phyloP scores from a whole-genome alignment of 495 filamentous ascomycete genomes.

The Penicillium paradoxum region DNA sequence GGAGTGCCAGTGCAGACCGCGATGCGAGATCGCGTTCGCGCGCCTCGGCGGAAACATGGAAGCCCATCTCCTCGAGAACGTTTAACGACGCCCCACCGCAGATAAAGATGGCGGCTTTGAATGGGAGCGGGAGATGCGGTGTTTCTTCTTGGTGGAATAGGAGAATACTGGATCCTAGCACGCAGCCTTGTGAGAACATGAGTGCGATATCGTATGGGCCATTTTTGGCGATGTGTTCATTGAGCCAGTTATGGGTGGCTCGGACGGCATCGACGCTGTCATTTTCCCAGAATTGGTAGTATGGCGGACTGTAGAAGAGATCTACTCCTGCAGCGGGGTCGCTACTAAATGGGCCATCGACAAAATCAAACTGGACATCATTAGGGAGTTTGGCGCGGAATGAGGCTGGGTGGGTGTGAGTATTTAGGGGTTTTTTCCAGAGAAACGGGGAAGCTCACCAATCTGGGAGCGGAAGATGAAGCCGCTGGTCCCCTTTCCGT shows the following conservation, averaged over 20 bases:
- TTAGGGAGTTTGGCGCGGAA: conserved; percentile 35
- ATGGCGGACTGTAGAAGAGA: conserved; percentile 45
- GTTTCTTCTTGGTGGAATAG: conserved; percentile 35
- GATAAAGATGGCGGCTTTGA: conserved; percentile 57
- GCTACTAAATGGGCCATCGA: conserved; percentile 45
- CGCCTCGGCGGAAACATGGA: conserved; percentile 41
- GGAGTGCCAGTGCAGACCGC: conserved; percentile 23
- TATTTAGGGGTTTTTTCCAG: conserved; percentile 9
- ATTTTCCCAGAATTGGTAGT: conserved; percentile 46
- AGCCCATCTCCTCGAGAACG: conserved; percentile 47
- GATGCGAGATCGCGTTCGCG: conserved; percentile 32
- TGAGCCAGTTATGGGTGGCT: conserved; percentile 42
- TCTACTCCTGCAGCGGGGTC: conserved; percentile 49
- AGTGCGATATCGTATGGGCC: conserved; percentile 60
- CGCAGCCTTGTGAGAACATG: conserved; percentile 57
- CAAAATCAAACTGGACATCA: conserved; percentile 50
- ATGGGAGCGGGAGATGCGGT: conserved; percentile 39
- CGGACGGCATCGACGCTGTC: conserved; percentile 33
- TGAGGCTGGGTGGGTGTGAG: conserved; percentile 35
- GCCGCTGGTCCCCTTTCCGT: conserved; percentile 57
- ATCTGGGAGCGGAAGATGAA: conserved; percentile 56
- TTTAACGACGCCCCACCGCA: conserved; percentile 49
- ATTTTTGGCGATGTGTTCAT: conserved; percentile 38
- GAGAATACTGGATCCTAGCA: conserved; percentile 43
- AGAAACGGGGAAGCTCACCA: conserved; percentile 27